These are phyloP conservation scores for Skeletonema grethae DNA, from an alignment of 108 stramenopile species.

Conservation along the genomic window DNA sequence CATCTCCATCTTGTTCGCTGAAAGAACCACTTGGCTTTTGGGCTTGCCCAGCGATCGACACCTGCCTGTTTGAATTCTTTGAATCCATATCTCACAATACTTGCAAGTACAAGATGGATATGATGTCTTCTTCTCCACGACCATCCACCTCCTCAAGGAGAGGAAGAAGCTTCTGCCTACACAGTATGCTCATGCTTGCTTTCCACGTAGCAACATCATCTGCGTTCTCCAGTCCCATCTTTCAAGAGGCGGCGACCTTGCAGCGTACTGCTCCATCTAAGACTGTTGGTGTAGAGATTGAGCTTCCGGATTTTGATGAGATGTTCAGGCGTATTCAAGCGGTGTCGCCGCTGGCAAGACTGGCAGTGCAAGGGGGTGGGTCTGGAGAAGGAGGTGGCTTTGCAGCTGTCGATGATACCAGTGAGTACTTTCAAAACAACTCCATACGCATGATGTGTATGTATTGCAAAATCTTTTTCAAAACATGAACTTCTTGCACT, in stretches of 20 bases:
- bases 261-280: slow-evolving; percentile 64
- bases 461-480: background rate
- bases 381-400: slow-evolving; percentile 47
- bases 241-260: slow-evolving; percentile 49
- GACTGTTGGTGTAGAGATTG: slow-evolving; percentile 64
- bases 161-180: slow-evolving; percentile 11
- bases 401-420: slow-evolving; percentile 31
- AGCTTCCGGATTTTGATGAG: slow-evolving; percentile 72
- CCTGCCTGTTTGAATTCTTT: background rate
- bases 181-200: slow-evolving; percentile 22
- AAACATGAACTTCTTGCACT: background rate
- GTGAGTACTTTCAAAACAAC: slow-evolving; percentile 19
- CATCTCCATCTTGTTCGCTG: background rate
- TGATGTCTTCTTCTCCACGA: background rate
- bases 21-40: background rate
- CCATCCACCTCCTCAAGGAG: background rate
- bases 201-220: slow-evolving; percentile 8
- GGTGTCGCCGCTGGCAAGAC: slow-evolving; percentile 60
- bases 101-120: background rate
- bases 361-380: slow-evolving; percentile 48
- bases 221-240: slow-evolving; percentile 68
- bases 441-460: background rate
- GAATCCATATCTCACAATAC: background rate
- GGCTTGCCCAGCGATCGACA: background rate
- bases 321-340: slow-evolving; percentile 63